These are phyloP conservation scores for Penicillium sp. DNA, from an alignment of 2,329 filamentous ascomycete genomes.

Conservation along the genomic window DNA sequence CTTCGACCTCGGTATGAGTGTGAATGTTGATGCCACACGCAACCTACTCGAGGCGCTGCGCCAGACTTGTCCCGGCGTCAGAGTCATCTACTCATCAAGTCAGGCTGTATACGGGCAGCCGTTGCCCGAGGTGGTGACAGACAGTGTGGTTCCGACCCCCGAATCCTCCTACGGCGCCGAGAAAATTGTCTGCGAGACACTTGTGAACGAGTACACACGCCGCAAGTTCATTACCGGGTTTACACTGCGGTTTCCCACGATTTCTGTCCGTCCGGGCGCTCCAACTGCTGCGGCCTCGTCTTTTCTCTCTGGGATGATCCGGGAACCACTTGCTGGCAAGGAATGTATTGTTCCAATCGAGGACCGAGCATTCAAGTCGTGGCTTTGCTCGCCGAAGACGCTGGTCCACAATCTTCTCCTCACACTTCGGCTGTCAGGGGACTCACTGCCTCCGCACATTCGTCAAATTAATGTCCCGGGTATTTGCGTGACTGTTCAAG, in stretches of 20 bases:
- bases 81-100: constrained; percentile 57
- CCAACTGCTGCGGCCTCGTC: constrained; percentile 58
- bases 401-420: constrained; percentile 51
- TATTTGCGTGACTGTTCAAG: constrained; percentile 47
- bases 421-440: constrained; percentile 42
- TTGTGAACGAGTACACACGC: constrained; percentile 59
- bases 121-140: constrained; percentile 49
- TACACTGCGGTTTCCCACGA: constrained; percentile 55
- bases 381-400: constrained; percentile 50
- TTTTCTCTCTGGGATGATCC: constrained; percentile 58
- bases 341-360: constrained; percentile 51
- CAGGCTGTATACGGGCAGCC: constrained; percentile 59
- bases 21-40: constrained; percentile 58
- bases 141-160: constrained; percentile 52
- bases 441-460: constrained; percentile 40
- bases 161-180: constrained; percentile 59
- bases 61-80: constrained; percentile 47
- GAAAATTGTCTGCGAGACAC: constrained; percentile 57
- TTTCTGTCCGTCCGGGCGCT: constrained; percentile 55
- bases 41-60: constrained; percentile 51
- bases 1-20: constrained; percentile 53
- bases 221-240: constrained; percentile 55
- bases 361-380: constrained; percentile 47
- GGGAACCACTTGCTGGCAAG: constrained; percentile 55
- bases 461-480: constrained; percentile 56